These are phyloP conservation scores for Parastagonospora nodorum DNA, from an alignment of 2,329 filamentous ascomycete species.

Conservation along the genomic window DNA sequence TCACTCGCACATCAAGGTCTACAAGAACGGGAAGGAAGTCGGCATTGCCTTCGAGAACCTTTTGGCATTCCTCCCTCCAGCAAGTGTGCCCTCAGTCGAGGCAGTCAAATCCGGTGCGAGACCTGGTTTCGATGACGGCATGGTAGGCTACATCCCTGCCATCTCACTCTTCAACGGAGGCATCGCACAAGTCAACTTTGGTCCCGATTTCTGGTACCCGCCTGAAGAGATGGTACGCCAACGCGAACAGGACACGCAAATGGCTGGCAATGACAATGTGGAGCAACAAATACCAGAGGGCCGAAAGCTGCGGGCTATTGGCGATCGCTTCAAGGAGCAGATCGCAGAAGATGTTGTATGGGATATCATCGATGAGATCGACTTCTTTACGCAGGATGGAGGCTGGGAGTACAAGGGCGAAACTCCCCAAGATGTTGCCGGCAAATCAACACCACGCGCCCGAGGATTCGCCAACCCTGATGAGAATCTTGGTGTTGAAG, in stretches of 20 bases:
- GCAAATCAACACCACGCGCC: conserved; percentile 43
- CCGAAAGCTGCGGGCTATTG: conserved; percentile 62
- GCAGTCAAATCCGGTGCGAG: conserved; percentile 74
- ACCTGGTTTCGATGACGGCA: conserved; percentile 89
- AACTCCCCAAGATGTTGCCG: conserved; percentile 34
- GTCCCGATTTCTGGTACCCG: conserved; percentile 89
- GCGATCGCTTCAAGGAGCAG: conserved; percentile 86
- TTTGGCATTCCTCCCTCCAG: conserved; percentile 87
- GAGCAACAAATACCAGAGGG: conserved; percentile 28
- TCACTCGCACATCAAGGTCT: conserved; percentile 82
- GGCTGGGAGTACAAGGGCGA: conserved; percentile 50
- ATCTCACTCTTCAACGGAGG: conserved; percentile 91
- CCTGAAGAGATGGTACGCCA: conserved; percentile 64
- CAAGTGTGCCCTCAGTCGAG: conserved; percentile 73
- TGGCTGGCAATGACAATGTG: conserved; percentile 25
- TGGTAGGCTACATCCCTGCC: conserved; percentile 93
- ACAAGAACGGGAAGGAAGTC: conserved; percentile 87
- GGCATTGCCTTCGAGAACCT: conserved; percentile 88
- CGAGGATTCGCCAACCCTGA: conserved; percentile 45
- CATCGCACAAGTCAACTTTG: conserved; percentile 91
- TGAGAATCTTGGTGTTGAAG: conserved; percentile 45
- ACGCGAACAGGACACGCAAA: conserved; percentile 40
- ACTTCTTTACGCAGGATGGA: conserved; percentile 79
- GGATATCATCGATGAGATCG: conserved; percentile 92
- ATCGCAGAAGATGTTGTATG: conserved; percentile 93